Conservation (phyloP, 768 basidiomycete species). For the Suillus sp. region DNA sequence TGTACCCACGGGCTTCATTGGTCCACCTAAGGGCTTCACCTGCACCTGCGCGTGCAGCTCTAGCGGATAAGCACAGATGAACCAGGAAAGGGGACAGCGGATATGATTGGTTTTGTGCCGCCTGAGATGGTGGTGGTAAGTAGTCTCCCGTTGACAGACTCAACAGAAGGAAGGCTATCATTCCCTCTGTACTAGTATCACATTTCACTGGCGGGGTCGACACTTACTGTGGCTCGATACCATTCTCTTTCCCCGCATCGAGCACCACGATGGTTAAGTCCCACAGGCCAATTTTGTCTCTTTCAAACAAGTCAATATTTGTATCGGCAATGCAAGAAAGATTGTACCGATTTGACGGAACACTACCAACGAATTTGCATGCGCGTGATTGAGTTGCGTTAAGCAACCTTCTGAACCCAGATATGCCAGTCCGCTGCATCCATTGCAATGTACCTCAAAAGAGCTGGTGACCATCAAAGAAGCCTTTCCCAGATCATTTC, state of each 20-base stretch:
- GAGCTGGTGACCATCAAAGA: constrained; percentile 63
- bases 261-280: background rate
- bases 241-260: background rate
- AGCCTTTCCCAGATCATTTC: constrained; percentile 50
- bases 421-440: constrained; percentile 59
- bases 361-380: constrained; percentile 70
- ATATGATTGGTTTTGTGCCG: too few species aligned
- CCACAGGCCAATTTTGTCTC: constrained; percentile 59
- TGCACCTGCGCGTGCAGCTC: too few species aligned
- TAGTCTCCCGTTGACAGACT: background rate
- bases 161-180: background rate
- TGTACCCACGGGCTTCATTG: too few species aligned
- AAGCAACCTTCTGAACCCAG: background rate
- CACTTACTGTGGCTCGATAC: background rate
- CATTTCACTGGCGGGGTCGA: background rate
- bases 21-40: too few species aligned
- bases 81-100: too few species aligned
- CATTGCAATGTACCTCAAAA: constrained; percentile 70
- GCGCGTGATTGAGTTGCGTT: constrained; percentile 24
- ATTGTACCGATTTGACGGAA: constrained; percentile 74
- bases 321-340: constrained; percentile 81
- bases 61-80: too few species aligned
- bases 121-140: background rate
- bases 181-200: background rate
- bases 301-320: constrained; percentile 88